Base-by-base conservation (phyloP, 495 filamentous ascomycete species). In the Aspergillus bertholletiae region DNA sequence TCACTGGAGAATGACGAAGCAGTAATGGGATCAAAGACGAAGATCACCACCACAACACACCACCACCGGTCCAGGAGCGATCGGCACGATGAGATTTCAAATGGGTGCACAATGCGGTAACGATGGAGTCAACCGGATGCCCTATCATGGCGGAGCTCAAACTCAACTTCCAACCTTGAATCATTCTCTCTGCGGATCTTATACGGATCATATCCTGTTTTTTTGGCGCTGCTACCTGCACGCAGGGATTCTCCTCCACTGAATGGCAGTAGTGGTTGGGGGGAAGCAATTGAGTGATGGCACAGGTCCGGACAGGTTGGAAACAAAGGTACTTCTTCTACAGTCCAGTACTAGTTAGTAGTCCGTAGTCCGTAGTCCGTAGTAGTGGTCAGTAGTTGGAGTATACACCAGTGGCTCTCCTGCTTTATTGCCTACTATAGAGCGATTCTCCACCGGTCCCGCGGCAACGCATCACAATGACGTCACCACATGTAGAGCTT, bases 391-490 rank as follows among this genome's bases (percentile, higher is more conserved):
- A n/a, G n/a, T n/a, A n/a, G n/a, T n/a, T n/a, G n/a, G n/a, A n/a
- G n/a, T n/a, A n/a, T n/a, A n/a, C n/a, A n/a, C n/a, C n/a, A n/a
- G n/a, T n/a, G n/a, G n/a, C n/a, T n/a, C n/a, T n/a, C n/a, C n/a
- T n/a, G n/a, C n/a, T n/a, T n/a, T n/a, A n/a, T n/a, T n/a, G n/a
- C n/a, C n/a, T n/a, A n/a, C n/a, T n/a, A n/a, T n/a, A n/a, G n/a
- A n/a, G n/a, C n/a, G n/a, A n/a, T 24, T 12, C 28, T 54, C 51
- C 51, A 54, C 51, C 26, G 3, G 22, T 6, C n/a, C 30, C 51
- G 17, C 7, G 39, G 26, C 23, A n/a, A 20, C 47, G 39, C 62
- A 65, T 68, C 62, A 65, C 46, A 51, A 46, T 68, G 65, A 68
- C 65, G 65, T 68, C 65, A 68, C 24, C 30, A 32, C 30, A 7